Percentiles rank a stretch among this genome's conserved stretches.
Evolutionary conservation across 495 filamentous ascomycete species (phyloP).

Genomic region (Aspergillus egyptiacus): DNA sequence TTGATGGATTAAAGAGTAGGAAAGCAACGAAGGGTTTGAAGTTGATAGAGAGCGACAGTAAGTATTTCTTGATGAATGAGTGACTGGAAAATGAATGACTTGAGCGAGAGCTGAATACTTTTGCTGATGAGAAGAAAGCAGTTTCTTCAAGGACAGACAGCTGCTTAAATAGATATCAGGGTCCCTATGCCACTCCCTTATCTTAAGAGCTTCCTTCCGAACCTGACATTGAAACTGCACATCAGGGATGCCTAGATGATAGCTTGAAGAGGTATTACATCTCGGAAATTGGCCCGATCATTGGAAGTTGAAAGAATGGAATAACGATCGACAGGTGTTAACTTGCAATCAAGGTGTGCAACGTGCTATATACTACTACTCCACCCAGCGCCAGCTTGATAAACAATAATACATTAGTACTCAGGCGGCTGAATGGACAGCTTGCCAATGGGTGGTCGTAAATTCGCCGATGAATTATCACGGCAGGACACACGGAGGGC

Average conservation of each 20-base stretch:
- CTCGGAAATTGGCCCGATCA: background rate
- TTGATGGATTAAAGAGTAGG: constrained; percentile 13
- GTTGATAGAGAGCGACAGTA: too few species aligned
- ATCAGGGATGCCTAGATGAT: constrained; percentile 3
- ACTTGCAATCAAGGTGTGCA: too few species aligned
- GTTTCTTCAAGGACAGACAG: background rate
- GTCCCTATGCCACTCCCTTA: background rate
- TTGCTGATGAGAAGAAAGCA: constrained; percentile 6
- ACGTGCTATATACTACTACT: background rate
- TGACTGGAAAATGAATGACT: constrained; percentile 22
- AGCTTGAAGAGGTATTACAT: background rate
- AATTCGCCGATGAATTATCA: too few species aligned
- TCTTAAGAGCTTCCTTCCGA: background rate
- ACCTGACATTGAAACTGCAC: background rate
- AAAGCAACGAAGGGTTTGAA: constrained; percentile 5
- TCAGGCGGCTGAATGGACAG: background rate
- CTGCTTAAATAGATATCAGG: constrained; percentile 21
- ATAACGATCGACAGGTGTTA: constrained; percentile 7
- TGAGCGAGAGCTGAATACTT: constrained; percentile 19
- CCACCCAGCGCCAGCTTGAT: background rate
- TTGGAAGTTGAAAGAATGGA: background rate
- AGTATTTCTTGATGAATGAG: constrained; percentile 12
- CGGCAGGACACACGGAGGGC: too few species aligned
- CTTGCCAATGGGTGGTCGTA: background rate
- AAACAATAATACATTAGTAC: background rate